A percentile compares a stretch with the other conserved stretches of the same genome.
Evolutionary conservation across 2,329 filamentous ascomycete genomes (phyloP).

Genomic region (Proliferodiscus dingleyae): DNA sequence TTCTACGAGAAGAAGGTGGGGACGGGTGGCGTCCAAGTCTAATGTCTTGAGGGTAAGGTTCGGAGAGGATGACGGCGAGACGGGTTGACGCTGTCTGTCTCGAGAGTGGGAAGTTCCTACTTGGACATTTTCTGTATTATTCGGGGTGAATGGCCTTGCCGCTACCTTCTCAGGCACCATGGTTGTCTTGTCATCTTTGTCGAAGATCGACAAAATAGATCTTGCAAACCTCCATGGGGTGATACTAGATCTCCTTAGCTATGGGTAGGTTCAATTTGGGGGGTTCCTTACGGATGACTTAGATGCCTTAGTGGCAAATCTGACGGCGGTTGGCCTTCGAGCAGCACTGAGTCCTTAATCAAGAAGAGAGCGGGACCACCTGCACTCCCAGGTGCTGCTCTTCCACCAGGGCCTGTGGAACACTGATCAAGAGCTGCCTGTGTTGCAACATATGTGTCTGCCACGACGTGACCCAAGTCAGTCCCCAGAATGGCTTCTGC

Average conservation of each 20-base stretch:
- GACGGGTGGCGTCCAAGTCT: neutral
- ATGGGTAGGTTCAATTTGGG: neutral
- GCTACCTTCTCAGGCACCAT: neutral
- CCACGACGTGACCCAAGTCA: neutral
- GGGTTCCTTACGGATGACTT: neutral
- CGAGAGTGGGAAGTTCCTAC: neutral
- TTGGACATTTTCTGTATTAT: neutral
- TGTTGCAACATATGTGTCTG: neutral
- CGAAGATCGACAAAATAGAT: neutral
- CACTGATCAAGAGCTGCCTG: neutral
- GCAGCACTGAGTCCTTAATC: neutral
- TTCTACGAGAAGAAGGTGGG: conserved; percentile 34
- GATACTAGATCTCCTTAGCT: neutral
- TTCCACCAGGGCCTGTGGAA: neutral
- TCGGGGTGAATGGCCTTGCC: neutral
- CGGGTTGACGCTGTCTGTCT: neutral
- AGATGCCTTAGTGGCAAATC: neutral
- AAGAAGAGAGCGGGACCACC: neutral
- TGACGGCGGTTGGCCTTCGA: neutral
- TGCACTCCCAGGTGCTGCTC: neutral
- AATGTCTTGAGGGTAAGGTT: neutral
- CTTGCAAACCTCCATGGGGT: neutral
- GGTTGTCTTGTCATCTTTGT: neutral
- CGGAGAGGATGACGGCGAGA: neutral
- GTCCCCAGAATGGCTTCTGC: neutral